phyloP scores from a whole-genome alignment of 805 yeast species.

The Saturnispora serradocipensis region DNA sequence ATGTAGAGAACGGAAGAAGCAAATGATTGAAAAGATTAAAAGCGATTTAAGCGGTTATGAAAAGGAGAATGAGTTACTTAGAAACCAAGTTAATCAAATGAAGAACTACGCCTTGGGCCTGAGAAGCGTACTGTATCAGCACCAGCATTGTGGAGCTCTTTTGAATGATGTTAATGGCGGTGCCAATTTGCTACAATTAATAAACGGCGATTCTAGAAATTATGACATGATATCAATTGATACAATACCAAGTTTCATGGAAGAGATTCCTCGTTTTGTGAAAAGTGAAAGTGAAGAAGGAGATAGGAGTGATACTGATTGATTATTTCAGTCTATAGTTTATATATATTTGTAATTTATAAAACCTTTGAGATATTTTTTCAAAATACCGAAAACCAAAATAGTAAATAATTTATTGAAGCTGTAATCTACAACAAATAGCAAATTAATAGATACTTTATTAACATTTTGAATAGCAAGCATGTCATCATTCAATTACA shows the following conservation, averaged over 20 bases:
- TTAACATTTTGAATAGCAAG: no score
- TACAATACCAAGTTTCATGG: constrained; percentile 13
- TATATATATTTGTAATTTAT: background rate
- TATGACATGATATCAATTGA: background rate
- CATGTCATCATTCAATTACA: constrained; percentile 40
- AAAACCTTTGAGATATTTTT: background rate
- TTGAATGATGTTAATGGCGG: constrained; percentile 38
- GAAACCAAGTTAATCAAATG: constrained; percentile 47
- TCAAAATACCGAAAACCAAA: background rate
- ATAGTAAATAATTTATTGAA: background rate
- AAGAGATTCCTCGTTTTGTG: background rate
- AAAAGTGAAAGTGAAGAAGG: background rate
- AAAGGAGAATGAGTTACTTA: constrained; percentile 58
- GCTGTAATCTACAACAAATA: background rate
- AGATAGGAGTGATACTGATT: background rate
- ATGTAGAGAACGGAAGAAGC: constrained; percentile 91
- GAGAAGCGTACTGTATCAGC: constrained; percentile 38
- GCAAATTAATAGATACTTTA: no score
- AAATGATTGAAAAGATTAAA: constrained; percentile 75
- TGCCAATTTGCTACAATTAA: constrained; percentile 35
- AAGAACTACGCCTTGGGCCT: constrained; percentile 48
- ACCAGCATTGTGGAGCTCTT: constrained; percentile 39
- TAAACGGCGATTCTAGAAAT: constrained; percentile 24
- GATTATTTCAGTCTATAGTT: background rate
- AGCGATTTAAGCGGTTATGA: constrained; percentile 64